phyloP scores from a whole-genome alignment of 208 protist genomes.

The Phytomonas sp. region DNA sequence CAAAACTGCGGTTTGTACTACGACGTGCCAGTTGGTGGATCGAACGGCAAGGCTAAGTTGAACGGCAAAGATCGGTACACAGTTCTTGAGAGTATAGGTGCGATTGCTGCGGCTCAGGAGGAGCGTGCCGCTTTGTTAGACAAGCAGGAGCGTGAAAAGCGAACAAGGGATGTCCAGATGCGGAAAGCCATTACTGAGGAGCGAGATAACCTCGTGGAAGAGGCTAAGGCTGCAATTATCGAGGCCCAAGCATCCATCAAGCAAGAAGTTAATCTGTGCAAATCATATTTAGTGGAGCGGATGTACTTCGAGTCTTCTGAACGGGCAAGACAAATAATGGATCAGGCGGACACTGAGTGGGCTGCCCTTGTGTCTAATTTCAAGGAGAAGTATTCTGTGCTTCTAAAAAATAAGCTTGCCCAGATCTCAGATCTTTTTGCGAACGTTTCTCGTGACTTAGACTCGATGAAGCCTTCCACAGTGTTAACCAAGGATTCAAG shows the following conservation, averaged over 20 bases:
- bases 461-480: constrained; percentile 22
- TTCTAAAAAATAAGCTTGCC: constrained; percentile 24
- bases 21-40: constrained; percentile 12
- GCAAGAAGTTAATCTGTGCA: constrained; percentile 16
- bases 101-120: constrained; percentile 30
- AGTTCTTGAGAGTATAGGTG: constrained; percentile 30
- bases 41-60: background rate
- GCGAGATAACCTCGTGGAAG: constrained; percentile 21
- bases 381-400: constrained; percentile 25
- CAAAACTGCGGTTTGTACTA: constrained; percentile 61
- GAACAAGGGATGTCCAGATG: constrained; percentile 16
- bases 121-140: constrained; percentile 35
- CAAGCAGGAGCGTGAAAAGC: constrained; percentile 32
- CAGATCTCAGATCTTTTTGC: constrained; percentile 22
- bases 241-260: constrained; percentile 36
- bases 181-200: constrained; percentile 28
- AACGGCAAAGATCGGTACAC: constrained; percentile 16
- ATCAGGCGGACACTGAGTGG: constrained; percentile 40
- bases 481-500: constrained; percentile 25
- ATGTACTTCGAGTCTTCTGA: constrained; percentile 27
- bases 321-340: constrained; percentile 29
- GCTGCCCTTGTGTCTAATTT: constrained; percentile 24
- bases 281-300: constrained; percentile 23
- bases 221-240: constrained; percentile 23
- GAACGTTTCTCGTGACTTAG: constrained; percentile 39